Conservation (phyloP, 2,329 filamentous ascomycete genomes). For the Trichoderma gracile region DNA sequence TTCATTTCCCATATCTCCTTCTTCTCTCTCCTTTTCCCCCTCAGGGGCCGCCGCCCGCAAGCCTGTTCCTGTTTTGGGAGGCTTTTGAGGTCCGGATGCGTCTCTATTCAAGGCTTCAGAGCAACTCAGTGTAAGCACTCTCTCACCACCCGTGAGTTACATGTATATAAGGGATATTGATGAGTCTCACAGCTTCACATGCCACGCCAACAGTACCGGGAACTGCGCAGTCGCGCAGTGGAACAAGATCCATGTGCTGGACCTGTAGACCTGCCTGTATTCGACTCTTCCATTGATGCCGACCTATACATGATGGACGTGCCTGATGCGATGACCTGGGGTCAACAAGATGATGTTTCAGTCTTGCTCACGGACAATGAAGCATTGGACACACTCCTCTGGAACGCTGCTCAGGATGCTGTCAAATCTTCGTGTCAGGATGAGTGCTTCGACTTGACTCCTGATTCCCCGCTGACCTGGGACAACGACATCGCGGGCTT, state of each 20-base stretch:
- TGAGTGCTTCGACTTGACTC: background rate
- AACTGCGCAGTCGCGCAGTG: background rate
- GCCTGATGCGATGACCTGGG: background rate
- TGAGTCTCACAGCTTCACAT: background rate
- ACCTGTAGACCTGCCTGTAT: background rate
- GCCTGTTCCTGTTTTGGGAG: background rate
- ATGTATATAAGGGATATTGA: background rate
- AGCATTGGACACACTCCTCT: background rate
- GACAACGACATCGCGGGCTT: no score
- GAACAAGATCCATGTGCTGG: background rate
- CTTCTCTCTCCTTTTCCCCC: background rate
- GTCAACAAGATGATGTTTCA: background rate
- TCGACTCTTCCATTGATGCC: background rate
- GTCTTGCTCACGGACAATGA: accelerated
- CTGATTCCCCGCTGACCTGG: background rate
- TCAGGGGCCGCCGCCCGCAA: background rate
- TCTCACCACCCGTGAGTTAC: no score
- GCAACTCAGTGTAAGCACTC: background rate
- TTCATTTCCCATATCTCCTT: background rate
- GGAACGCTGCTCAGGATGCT: background rate
- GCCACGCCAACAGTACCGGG: background rate
- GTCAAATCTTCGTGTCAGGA: no score
- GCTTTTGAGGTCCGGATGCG: background rate
- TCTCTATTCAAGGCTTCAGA: background rate
- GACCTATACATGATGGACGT: background rate